A percentile compares a stretch with the other conserved stretches of the same genome.
These are phyloP conservation scores for Myxozyma udenii DNA, from an alignment of 805 yeast genomes.

Conservation along the genomic window DNA sequence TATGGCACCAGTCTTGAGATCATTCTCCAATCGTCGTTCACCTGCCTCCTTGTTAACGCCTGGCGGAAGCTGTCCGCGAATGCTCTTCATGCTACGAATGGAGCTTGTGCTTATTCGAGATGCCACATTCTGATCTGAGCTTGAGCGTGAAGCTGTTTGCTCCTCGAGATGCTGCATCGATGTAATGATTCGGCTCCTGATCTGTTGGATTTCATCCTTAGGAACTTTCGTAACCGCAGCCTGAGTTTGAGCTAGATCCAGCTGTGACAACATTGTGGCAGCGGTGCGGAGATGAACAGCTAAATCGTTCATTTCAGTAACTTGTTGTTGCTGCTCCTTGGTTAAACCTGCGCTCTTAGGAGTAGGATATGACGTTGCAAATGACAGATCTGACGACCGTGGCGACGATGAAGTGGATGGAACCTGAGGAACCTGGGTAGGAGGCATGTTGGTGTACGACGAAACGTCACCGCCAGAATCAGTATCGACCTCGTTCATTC, in stretches of 20 bases:
- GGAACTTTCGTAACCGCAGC: conserved; percentile 46
- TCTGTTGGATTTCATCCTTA: conserved; percentile 58
- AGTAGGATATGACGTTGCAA: conserved; percentile 41
- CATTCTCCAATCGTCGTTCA: conserved; percentile 87
- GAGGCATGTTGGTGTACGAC: conserved; percentile 1
- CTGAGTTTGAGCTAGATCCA: conserved; percentile 50
- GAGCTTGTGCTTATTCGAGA: conserved; percentile 14
- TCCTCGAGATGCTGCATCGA: conserved; percentile 76
- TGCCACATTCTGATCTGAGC: conserved; percentile 42
- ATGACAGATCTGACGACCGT: conserved; percentile 37
- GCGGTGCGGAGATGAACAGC: conserved; percentile 96
- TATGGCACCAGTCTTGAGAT: conserved; percentile 78
- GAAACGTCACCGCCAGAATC: conserved; percentile 1
- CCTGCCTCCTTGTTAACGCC: conserved; percentile 57
- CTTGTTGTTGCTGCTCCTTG: too few relatives aligned
- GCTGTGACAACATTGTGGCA: conserved; percentile 86
- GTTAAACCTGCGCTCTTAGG: conserved; percentile 6
- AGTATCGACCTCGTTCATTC: conserved; percentile 11
- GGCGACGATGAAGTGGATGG: conserved; percentile 31
- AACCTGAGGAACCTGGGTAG: conserved; percentile 10
- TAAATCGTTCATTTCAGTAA: conserved; percentile 35
- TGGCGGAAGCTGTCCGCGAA: conserved; percentile 8
- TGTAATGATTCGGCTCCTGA: conserved; percentile 64
- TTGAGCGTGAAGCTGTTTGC: conserved; percentile 40
- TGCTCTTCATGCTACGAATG: conserved; percentile 7